A percentile compares a stretch with the other conserved stretches of the same genome.
These are phyloP conservation scores for Termitomyces sp. DNA, from an alignment of 768 basidiomycete genomes.

Conservation along the genomic window DNA sequence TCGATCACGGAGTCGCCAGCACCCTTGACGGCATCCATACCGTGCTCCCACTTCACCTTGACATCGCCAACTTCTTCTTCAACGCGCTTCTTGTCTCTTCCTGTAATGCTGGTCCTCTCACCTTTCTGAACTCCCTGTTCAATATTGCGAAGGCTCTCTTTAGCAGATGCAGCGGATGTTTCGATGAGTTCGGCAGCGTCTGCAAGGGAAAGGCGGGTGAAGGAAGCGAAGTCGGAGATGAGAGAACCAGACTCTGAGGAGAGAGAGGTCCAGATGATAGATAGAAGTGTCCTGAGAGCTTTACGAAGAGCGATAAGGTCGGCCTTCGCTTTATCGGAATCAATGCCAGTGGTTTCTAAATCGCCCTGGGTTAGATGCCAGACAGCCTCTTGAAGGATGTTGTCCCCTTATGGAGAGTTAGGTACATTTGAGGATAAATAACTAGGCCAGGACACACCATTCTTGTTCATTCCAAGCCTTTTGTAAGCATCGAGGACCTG, in stretches of 20 bases:
- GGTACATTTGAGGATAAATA: neutral
- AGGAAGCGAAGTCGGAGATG: slow-evolving; percentile 59
- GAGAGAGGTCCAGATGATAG: slow-evolving; percentile 48
- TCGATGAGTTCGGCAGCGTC: slow-evolving; percentile 62
- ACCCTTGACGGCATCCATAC: slow-evolving; percentile 61
- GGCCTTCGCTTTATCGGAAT: slow-evolving; percentile 38
- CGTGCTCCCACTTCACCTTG: slow-evolving; percentile 55
- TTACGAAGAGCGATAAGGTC: slow-evolving; percentile 48
- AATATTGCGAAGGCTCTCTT: slow-evolving; percentile 45
- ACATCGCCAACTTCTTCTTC: slow-evolving; percentile 43
- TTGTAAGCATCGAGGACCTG: slow-evolving; percentile 56
- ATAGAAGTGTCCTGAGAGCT: slow-evolving; percentile 45
- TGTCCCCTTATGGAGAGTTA: slow-evolving; percentile 41
- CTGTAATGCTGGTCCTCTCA: slow-evolving; percentile 47
- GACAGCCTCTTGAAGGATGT: slow-evolving; percentile 58
- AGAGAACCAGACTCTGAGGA: slow-evolving; percentile 49
- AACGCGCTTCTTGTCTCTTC: slow-evolving; percentile 44
- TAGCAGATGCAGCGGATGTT: slow-evolving; percentile 42
- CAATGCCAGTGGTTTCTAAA: slow-evolving; percentile 23
- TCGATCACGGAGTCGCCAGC: slow-evolving; percentile 55
- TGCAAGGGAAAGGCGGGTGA: slow-evolving; percentile 57
- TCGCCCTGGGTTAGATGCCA: slow-evolving; percentile 62
- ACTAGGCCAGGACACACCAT: slow-evolving; percentile 33
- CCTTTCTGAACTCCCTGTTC: slow-evolving; percentile 59
- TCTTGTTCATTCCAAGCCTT: slow-evolving; percentile 47